These are phyloP conservation scores for Ogataea trehalophila DNA, from an alignment of 805 yeast species.

Conservation along the genomic window DNA sequence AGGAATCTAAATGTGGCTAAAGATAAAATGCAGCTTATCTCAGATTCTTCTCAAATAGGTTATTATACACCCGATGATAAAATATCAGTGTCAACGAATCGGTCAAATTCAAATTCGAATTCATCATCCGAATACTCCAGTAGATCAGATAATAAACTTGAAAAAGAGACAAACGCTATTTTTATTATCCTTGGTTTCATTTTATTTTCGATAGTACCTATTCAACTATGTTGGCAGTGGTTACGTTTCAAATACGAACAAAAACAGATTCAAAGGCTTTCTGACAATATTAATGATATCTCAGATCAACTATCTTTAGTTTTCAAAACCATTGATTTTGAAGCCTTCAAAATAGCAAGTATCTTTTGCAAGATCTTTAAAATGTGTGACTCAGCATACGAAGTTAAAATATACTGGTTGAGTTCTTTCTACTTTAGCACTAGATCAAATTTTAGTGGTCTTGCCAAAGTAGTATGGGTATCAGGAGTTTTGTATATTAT, in stretches of 20 bases:
- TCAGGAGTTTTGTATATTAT: slow-evolving; percentile 4
- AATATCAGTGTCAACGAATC: too few species aligned
- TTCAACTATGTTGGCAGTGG: slow-evolving; percentile 14
- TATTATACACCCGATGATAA: too few species aligned
- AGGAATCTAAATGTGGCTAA: too few species aligned
- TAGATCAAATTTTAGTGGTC: slow-evolving; percentile 9
- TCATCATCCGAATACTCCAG: background rate
- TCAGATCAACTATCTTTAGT: slow-evolving; percentile 9
- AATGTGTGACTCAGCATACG: background rate
- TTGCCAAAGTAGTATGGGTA: slow-evolving; percentile 4
- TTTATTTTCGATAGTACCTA: background rate
- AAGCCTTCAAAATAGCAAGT: slow-evolving; percentile 5
- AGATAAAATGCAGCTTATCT: too few species aligned
- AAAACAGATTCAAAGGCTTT: slow-evolving; percentile 3
- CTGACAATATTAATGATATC: slow-evolving; percentile 2
- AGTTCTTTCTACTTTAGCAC: slow-evolving; percentile 14
- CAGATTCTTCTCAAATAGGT: too few species aligned
- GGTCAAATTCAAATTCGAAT: too few species aligned
- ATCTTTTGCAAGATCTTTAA: slow-evolving; percentile 1
- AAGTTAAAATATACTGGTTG: slow-evolving; percentile 5
- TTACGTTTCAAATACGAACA: slow-evolving; percentile 12
- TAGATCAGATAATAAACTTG: background rate
- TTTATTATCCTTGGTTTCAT: slow-evolving; percentile 1
- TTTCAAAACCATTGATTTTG: slow-evolving; percentile 13
- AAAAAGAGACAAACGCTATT: background rate